phyloP scores from a whole-genome alignment of 495 filamentous ascomycete genomes.

The Xylaria venustula region DNA sequence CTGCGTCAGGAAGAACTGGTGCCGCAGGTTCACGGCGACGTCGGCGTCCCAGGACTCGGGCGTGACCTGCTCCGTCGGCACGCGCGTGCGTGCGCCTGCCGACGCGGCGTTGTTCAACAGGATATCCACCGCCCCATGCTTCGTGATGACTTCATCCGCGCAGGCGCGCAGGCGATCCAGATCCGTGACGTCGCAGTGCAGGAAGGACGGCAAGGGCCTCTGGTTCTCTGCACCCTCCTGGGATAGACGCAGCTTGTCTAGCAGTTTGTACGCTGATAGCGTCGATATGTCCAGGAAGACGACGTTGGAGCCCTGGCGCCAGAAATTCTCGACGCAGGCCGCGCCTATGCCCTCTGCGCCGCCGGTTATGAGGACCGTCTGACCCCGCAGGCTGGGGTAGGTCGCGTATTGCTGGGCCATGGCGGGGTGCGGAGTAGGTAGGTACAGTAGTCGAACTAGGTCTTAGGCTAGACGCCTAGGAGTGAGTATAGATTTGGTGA shows the following conservation, averaged over 20 bases:
- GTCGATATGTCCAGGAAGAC: constrained; percentile 49
- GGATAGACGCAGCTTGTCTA: constrained; percentile 42
- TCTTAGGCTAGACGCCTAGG: background rate
- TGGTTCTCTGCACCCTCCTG: constrained; percentile 38
- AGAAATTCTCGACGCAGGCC: constrained; percentile 43
- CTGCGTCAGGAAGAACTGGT: constrained; percentile 45
- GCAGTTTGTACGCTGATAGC: constrained; percentile 33
- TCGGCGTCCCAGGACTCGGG: constrained; percentile 26
- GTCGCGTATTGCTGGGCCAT: constrained; percentile 25
- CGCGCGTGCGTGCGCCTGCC: constrained; percentile 20
- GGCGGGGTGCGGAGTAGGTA: background rate
- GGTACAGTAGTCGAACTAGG: background rate
- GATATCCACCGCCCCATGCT: constrained; percentile 32
- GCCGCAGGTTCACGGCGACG: constrained; percentile 32
- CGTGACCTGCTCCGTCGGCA: constrained; percentile 28
- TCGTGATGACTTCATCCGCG: constrained; percentile 27
- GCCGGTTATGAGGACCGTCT: constrained; percentile 51
- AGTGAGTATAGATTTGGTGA: background rate
- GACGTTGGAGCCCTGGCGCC: constrained; percentile 45
- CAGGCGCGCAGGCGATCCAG: constrained; percentile 29
- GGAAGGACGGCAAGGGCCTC: constrained; percentile 20
- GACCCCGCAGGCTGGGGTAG: constrained; percentile 39
- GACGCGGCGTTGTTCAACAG: constrained; percentile 42
- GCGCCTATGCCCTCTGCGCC: constrained; percentile 54
- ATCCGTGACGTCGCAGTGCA: constrained; percentile 50